Conservation (phyloP, 2,329 filamentous ascomycete genomes). For the Botrytis galanthina region DNA sequence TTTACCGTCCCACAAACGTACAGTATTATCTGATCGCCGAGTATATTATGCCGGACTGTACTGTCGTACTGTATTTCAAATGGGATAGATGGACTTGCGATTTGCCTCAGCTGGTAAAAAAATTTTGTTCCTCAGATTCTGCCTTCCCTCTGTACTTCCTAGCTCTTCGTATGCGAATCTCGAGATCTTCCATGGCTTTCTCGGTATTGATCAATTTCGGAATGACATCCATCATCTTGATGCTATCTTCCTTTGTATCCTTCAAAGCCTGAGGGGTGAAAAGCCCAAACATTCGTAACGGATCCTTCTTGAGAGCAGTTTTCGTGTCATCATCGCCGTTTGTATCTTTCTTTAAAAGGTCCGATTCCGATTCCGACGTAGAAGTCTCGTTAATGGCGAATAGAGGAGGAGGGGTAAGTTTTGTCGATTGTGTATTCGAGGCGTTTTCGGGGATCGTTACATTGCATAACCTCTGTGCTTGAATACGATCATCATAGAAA, state of each 20-base stretch:
- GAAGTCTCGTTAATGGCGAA: background rate
- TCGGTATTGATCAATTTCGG: constrained; percentile 56
- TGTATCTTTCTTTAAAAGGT: constrained; percentile 3
- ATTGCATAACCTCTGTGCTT: constrained; percentile 52
- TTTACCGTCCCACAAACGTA: background rate
- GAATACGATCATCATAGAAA: constrained; percentile 72
- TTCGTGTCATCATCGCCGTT: constrained; percentile 5
- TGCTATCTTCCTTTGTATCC: constrained; percentile 58
- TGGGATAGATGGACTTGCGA: background rate
- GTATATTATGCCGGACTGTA: background rate
- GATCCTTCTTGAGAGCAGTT: constrained; percentile 44
- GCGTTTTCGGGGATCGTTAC: constrained; percentile 31
- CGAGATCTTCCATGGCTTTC: constrained; percentile 60
- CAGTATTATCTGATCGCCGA: constrained; percentile 10
- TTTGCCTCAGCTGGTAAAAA: background rate
- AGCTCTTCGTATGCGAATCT: constrained; percentile 64
- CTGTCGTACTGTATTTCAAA: background rate
- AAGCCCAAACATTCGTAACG: constrained; percentile 56
- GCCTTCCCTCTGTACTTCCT: constrained; percentile 41
- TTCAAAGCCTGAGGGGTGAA: constrained; percentile 49
- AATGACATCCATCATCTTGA: constrained; percentile 55
- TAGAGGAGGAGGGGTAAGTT: constrained; percentile 36
- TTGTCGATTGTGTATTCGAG: constrained; percentile 18
- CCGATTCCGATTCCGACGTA: background rate
- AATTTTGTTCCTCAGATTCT: constrained; percentile 10